Conservation (phyloP, 768 basidiomycete species). For the Galerina marginata region DNA sequence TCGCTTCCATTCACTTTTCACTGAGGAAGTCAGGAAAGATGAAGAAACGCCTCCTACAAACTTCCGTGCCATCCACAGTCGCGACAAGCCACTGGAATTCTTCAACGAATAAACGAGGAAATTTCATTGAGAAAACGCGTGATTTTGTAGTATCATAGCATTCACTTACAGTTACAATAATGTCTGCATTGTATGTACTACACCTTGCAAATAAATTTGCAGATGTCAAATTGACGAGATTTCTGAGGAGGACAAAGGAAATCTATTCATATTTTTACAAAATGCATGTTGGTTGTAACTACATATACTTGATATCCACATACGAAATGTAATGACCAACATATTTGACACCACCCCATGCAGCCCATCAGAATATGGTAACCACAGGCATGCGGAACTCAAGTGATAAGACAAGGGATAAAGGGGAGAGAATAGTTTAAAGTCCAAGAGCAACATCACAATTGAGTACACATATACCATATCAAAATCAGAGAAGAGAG, state of each 20-base stretch:
- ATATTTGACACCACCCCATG: not conserved
- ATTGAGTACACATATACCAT: conserved; percentile 17
- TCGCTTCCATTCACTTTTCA: conserved; percentile 74
- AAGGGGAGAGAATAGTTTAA: conserved; percentile 1
- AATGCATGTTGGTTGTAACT: not conserved
- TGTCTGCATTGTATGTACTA: too few relatives aligned
- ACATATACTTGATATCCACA: not conserved
- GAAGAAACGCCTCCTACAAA: conserved; percentile 54
- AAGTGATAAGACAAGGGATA: not conserved
- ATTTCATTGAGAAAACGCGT: not conserved
- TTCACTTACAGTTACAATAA: not conserved
- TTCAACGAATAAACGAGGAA: conserved; percentile 62
- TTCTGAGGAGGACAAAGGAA: conserved; percentile 5
- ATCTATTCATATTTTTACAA: conserved; percentile 17
- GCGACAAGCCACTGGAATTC: conserved; percentile 64
- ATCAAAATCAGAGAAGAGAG: conserved; percentile 14
- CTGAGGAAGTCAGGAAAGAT: conserved; percentile 57
- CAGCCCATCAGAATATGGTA: not conserved
- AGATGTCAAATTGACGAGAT: conserved; percentile 13
- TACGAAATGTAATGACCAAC: not conserved
- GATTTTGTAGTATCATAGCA: not conserved
- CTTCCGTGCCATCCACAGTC: conserved; percentile 70
- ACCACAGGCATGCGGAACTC: not conserved
- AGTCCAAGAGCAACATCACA: conserved; percentile 12
- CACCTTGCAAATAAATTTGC: not conserved